Evolutionary conservation across 2,329 filamentous ascomycete genomes (phyloP).

Genomic region (Diaporthe destruens): DNA sequence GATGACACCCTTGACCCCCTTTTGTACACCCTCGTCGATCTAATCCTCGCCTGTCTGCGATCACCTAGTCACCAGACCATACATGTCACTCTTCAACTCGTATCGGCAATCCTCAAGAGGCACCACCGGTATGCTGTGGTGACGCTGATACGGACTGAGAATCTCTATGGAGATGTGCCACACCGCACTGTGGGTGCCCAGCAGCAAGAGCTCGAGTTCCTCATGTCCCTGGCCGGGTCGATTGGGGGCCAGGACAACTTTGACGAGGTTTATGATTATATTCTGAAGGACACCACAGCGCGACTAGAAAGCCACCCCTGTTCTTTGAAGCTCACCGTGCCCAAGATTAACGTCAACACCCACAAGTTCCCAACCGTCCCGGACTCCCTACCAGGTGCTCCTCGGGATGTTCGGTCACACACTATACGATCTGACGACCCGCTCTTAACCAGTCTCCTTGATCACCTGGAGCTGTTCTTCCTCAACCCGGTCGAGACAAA

Average conservation of each 20-base stretch:
- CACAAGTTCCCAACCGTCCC: conserved; percentile 68
- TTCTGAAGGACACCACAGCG: conserved; percentile 78
- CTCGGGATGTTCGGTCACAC: conserved; percentile 71
- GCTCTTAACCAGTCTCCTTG: conserved; percentile 74
- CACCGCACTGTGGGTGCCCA: conserved; percentile 80
- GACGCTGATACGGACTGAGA: conserved; percentile 78
- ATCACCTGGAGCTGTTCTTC: conserved; percentile 84
- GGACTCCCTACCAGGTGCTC: conserved; percentile 69
- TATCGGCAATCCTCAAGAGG: conserved; percentile 86
- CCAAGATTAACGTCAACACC: conserved; percentile 68
- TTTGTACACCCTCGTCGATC: conserved; percentile 92
- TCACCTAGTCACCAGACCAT: conserved; percentile 91
- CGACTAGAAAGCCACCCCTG: conserved; percentile 80
- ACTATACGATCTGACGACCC: conserved; percentile 73
- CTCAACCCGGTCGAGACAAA: conserved; percentile 94
- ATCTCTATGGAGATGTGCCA: conserved; percentile 64
- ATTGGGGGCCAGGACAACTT: conserved; percentile 78
- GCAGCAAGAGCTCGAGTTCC: conserved; percentile 78
- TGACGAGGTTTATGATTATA: conserved; percentile 78
- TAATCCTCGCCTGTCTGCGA: conserved; percentile 85
- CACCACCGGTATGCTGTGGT: conserved; percentile 89
- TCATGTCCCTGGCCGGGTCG: conserved; percentile 76
- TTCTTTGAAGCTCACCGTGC: conserved; percentile 75
- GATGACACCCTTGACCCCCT: conserved; percentile 82
- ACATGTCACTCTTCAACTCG: conserved; percentile 86